Percentiles rank a stretch among this genome's conserved stretches.
phyloP scores from a whole-genome alignment of 257 asterid genomes.

The Primulina tabacum region DNA sequence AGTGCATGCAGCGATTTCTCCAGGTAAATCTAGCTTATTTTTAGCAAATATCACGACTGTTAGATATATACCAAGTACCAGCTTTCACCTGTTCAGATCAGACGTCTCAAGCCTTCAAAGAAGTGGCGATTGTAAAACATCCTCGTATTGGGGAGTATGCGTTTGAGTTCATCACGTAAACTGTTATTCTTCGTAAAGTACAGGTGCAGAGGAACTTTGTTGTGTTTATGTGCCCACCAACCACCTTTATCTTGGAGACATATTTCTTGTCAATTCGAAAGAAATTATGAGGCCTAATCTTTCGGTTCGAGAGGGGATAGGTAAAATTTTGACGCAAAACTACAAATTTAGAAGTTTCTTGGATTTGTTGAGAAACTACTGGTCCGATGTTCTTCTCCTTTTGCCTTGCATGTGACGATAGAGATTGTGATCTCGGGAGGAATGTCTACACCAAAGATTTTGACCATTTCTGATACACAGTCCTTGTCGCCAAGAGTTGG shows the following conservation, averaged over 20 bases:
- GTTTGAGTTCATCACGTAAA: constrained; percentile 72
- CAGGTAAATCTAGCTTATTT: constrained; percentile 41
- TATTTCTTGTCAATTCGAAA: constrained; percentile 65
- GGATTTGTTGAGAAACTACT: too few relatives aligned
- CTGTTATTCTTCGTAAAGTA: constrained; percentile 53
- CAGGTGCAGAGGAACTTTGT: constrained; percentile 76
- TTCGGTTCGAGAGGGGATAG: constrained; percentile 80
- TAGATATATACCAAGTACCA: background rate
- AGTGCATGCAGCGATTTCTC: constrained; percentile 69
- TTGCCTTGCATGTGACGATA: too few relatives aligned
- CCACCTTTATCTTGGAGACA: constrained; percentile 88
- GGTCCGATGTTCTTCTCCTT: too few relatives aligned
- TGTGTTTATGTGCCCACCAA: constrained; percentile 83
- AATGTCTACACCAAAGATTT: too few relatives aligned
- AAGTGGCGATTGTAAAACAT: constrained; percentile 74
- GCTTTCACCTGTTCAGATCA: too few relatives aligned
- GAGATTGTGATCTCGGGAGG: too few relatives aligned
- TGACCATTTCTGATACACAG: too few relatives aligned
- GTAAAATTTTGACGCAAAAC: too few relatives aligned
- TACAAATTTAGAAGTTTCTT: too few relatives aligned
- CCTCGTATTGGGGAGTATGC: constrained; percentile 83
- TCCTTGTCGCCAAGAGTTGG: too few relatives aligned
- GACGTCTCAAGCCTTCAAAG: constrained; percentile 79
- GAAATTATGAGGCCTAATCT: constrained; percentile 75
- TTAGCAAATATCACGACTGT: background rate